Evolutionary conservation across 2,329 filamentous ascomycete species (phyloP).

Genomic region (Diplodia corticola): DNA sequence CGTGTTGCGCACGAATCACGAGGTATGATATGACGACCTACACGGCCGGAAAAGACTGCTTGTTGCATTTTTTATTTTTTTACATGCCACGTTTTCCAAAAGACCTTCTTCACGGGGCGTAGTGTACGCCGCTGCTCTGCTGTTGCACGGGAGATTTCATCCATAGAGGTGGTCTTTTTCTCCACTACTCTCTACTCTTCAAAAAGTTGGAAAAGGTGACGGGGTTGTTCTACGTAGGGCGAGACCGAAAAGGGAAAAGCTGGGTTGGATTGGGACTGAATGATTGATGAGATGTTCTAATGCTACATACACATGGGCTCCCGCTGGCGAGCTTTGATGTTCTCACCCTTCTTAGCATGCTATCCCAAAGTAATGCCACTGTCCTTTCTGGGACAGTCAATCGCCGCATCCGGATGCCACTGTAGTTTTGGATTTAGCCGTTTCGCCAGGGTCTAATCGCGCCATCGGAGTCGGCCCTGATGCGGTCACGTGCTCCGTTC

Average conservation of each 20-base stretch:
- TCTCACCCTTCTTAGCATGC: not conserved
- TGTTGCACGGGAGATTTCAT: not conserved
- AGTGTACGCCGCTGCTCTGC: conserved; percentile 12
- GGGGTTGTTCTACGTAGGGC: not conserved
- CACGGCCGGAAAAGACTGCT: conserved; percentile 4
- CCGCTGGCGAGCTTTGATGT: not conserved
- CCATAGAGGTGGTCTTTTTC: conserved; percentile 10
- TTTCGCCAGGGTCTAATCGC: not conserved
- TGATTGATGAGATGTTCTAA: not conserved
- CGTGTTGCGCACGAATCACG: conserved; percentile 2
- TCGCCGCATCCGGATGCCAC: not conserved
- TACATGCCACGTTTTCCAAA: not conserved
- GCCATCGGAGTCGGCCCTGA: not conserved
- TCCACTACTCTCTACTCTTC: not conserved
- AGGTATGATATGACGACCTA: conserved; percentile 18
- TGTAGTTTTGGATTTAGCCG: not conserved
- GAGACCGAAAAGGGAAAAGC: not conserved
- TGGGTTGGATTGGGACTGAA: not conserved
- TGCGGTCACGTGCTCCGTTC: not conserved
- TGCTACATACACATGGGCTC: not conserved
- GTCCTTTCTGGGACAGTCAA: not conserved
- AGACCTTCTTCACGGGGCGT: not conserved
- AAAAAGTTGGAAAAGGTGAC: not conserved
- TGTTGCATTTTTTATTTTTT: conserved; percentile 12
- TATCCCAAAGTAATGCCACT: not conserved